phyloP scores from a whole-genome alignment of 108 stramenopile species.

The Nitzschia putrida region DNA sequence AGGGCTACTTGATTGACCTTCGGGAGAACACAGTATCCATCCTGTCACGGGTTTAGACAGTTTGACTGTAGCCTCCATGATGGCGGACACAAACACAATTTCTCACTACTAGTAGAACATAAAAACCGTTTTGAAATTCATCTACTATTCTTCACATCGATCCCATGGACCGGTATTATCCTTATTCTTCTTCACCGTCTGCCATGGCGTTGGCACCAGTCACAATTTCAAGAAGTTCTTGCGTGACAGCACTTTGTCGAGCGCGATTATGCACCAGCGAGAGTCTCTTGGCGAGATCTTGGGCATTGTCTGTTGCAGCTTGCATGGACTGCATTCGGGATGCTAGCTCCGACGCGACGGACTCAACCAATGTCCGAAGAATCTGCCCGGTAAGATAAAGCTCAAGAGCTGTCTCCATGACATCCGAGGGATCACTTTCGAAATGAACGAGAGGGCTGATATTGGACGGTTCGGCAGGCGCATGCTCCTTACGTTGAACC shows the following conservation, averaged over 20 bases:
- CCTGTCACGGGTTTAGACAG: too few species aligned
- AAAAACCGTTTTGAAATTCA: too few species aligned
- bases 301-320: conserved; percentile 94
- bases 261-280: conserved; percentile 91
- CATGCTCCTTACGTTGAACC: conserved; percentile 50
- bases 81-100: too few species aligned
- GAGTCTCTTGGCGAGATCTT: conserved; percentile 77
- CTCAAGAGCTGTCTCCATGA: conserved; percentile 95
- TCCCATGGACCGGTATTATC: too few species aligned
- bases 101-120: too few species aligned
- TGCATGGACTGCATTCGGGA: conserved; percentile 98
- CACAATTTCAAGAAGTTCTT: conserved; percentile 96
- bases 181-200: not conserved
- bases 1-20: conserved; percentile 52
- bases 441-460: conserved; percentile 92
- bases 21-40: too few species aligned
- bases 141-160: too few species aligned
- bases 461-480: conserved; percentile 78
- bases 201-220: conserved; percentile 83
- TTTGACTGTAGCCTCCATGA: too few species aligned
- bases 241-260: conserved; percentile 94
- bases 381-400: conserved; percentile 96
- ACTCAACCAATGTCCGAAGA: conserved; percentile 93
- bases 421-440: conserved; percentile 96
- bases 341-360: conserved; percentile 94